Evolutionary conservation across 495 filamentous ascomycete genomes (phyloP).

Genomic region (Penicillium bialowiezense): DNA sequence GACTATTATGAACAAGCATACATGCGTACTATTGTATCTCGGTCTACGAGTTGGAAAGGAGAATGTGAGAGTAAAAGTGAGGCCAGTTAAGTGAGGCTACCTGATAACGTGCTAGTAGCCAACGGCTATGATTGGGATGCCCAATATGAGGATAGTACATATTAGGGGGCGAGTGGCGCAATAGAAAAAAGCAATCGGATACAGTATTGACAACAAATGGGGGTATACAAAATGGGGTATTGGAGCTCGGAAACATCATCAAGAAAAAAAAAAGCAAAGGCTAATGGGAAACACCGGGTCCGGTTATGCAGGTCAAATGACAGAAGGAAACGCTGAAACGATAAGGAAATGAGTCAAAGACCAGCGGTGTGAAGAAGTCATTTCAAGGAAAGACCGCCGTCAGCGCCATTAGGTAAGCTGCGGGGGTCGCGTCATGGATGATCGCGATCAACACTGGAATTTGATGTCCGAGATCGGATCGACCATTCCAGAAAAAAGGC

Average conservation of each 20-base stretch:
- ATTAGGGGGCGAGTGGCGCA: conserved; percentile 1
- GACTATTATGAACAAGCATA: too few relatives aligned
- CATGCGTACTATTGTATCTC: too few relatives aligned
- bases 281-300: conserved; percentile 17
- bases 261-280: conserved; percentile 1
- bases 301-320: conserved; percentile 19
- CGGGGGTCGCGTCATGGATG: conserved; percentile 12
- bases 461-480: conserved; percentile 10
- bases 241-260: conserved; percentile 3
- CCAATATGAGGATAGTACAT: not conserved
- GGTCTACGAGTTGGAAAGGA: not conserved
- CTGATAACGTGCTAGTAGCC: not conserved
- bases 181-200: not conserved
- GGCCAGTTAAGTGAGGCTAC: conserved; percentile 3
- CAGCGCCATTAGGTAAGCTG: conserved; percentile 32
- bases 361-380: conserved; percentile 19
- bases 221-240: conserved; percentile 25
- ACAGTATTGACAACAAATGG: conserved; percentile 4
- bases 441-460: not conserved
- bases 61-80: not conserved
- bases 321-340: conserved; percentile 6
- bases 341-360: conserved; percentile 22
- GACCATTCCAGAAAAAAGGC: not conserved
- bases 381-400: conserved; percentile 24
- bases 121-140: conserved; percentile 1